Evolutionary conservation across 2,329 filamentous ascomycete species (phyloP), one percentile per base, ranked within the genome.

Genomic region (Monilinia fructigena): DNA sequence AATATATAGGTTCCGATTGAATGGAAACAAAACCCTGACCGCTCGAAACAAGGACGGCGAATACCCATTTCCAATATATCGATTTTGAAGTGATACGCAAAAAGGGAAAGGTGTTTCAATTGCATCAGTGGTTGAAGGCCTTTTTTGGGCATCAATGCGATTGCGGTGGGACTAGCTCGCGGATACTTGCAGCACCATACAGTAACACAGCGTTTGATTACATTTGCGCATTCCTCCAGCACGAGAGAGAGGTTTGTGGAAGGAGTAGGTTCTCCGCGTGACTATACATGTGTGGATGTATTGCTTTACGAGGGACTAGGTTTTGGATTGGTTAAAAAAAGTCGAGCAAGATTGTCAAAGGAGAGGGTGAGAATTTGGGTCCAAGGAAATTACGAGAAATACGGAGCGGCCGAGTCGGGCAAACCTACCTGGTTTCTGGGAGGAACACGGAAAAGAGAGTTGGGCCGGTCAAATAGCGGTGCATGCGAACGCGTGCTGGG

Each of bases 401-500:
- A 52, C 62, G 62, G 54, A 47, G 42, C 62, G 62, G 53, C 63
- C 55, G 54, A 59, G 54, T 65, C 48, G 63, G 31, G 47, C 40
- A 47, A 64, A 55, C 42, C 42, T 58, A 59, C 63, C 63, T 65
- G 54, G 53, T 59, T 60, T 65, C 63, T 65, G 63, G 63, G 45
- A 65, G 48, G 52, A 31, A 58, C 45, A 54, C 55, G 63, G 48
- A 61, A 60, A 28, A 66, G 56, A 42, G 56, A 54, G 50, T 38
- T 55, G n/a, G 50, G 26, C 64, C 48, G 56, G 56, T 52, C 48
- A 62, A 62, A 66, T 55, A 62, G 64, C 56, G 55, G 69, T 72
- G 70, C 70, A 72, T 75, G 72, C 72, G 73, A 74, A 74, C 71
- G 69, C 72, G 73, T 74, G 72, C 70, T 69, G 73, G 73, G 70